Conservation (phyloP, 1,284 basidiomycete genomes). For the Boletellus deceptivus region DNA sequence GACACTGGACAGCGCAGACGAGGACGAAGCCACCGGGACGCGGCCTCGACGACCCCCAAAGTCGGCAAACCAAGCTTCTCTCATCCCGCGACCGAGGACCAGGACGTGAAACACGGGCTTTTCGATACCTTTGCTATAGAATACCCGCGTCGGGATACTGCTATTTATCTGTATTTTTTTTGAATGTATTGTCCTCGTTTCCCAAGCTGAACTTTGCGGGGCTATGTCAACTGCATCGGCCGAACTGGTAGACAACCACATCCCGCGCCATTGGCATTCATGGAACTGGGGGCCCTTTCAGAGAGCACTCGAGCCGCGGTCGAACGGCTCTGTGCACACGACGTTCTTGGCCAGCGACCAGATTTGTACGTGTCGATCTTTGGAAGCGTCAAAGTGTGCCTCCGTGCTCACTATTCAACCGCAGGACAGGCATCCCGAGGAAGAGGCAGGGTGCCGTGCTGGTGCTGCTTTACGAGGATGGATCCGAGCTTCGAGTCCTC, state of each 20-base stretch:
- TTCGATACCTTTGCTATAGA: slow-evolving; percentile 8
- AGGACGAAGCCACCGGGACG: slow-evolving; percentile 5
- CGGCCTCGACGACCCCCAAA: slow-evolving; percentile 10
- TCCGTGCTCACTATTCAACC: background rate
- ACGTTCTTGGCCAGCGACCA: slow-evolving; percentile 35
- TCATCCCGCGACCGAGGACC: slow-evolving; percentile 28
- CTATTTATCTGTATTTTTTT: slow-evolving; percentile 27
- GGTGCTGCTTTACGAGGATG: slow-evolving; percentile 71
- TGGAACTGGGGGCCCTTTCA: slow-evolving; percentile 29
- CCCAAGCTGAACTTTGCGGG: background rate
- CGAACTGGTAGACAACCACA: slow-evolving; percentile 1
- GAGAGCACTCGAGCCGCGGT: slow-evolving; percentile 38
- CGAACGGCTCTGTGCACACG: slow-evolving; percentile 40
- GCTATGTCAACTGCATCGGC: background rate
- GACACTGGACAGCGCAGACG: slow-evolving; percentile 27
- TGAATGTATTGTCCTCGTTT: slow-evolving; percentile 11
- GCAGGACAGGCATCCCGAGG: slow-evolving; percentile 48
- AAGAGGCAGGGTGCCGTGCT: slow-evolving; percentile 71
- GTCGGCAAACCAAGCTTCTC: slow-evolving; percentile 15
- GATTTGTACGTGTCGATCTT: slow-evolving; percentile 49
- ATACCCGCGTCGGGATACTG: background rate
- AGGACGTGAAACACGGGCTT: slow-evolving; percentile 11
- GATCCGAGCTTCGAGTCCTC: slow-evolving; percentile 66
- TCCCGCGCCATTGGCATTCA: background rate
- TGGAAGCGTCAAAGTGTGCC: background rate